phyloP scores from a whole-genome alignment of 2,329 filamentous ascomycete genomes.

The Plenodomus lindquistii region DNA sequence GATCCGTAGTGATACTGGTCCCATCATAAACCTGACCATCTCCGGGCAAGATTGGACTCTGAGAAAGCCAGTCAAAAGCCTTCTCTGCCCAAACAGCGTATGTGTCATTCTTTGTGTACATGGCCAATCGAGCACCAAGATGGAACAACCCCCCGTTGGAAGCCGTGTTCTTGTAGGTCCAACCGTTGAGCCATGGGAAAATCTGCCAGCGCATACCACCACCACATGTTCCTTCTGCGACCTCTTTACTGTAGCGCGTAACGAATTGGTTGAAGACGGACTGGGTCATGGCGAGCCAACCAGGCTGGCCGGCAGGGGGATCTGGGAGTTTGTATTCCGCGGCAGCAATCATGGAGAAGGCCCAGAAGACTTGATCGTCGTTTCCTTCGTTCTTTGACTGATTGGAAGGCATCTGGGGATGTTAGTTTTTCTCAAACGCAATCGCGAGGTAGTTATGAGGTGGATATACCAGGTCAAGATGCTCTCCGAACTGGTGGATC shows the following conservation, averaged over 20 bases:
- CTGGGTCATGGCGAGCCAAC: slow-evolving; percentile 51
- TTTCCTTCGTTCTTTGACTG: slow-evolving; percentile 53
- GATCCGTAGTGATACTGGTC: slow-evolving; percentile 19
- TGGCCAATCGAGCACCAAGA: slow-evolving; percentile 42
- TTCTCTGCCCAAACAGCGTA: slow-evolving; percentile 44
- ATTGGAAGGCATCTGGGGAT: slow-evolving; percentile 35
- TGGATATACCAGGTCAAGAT: slow-evolving; percentile 30
- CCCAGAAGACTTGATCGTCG: slow-evolving; percentile 64
- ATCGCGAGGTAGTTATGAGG: too few relatives aligned
- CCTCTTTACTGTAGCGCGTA: slow-evolving; percentile 35
- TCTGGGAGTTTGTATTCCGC: slow-evolving; percentile 55
- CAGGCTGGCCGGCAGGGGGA: slow-evolving; percentile 45
- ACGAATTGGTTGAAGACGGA: slow-evolving; percentile 46
- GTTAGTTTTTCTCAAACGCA: slow-evolving; percentile 1
- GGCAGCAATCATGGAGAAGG: slow-evolving; percentile 59
- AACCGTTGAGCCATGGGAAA: slow-evolving; percentile 40
- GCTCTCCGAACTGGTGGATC: slow-evolving; percentile 36
- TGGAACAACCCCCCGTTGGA: slow-evolving; percentile 46
- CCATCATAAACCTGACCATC: slow-evolving; percentile 37
- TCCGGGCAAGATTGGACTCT: slow-evolving; percentile 27
- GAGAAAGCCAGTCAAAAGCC: slow-evolving; percentile 41
- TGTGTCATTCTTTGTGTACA: slow-evolving; percentile 43
- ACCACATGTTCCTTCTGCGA: slow-evolving; percentile 28
- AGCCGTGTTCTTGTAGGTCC: slow-evolving; percentile 45
- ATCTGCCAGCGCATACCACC: slow-evolving; percentile 47